Conservation (phyloP, 2,329 filamentous ascomycete genomes). For the Rutstroemia sp. region DNA sequence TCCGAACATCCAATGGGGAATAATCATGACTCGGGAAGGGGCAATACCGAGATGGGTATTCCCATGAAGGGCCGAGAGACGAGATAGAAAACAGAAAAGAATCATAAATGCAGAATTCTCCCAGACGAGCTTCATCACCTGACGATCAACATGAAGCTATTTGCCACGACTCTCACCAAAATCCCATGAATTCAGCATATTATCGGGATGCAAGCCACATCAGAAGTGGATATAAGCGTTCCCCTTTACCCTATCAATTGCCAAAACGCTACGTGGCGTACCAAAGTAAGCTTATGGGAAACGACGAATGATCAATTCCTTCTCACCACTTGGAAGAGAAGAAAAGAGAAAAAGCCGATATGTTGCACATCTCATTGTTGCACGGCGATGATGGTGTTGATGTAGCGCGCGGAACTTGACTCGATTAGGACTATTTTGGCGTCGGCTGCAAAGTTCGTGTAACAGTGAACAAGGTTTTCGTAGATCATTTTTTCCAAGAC, state of each 20-base stretch:
- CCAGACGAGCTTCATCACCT: neutral
- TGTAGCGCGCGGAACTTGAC: neutral
- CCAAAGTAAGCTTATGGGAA: neutral
- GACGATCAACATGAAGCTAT: neutral
- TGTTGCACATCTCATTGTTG: slow-evolving; percentile 10
- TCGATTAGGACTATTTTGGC: neutral
- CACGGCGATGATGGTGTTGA: neutral
- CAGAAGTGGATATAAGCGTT: neutral
- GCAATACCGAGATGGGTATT: neutral
- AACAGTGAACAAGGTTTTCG: neutral
- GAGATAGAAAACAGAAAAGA: too few relatives aligned
- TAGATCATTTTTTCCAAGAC: neutral
- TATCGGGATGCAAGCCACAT: neutral
- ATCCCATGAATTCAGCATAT: neutral
- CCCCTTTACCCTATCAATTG: too few relatives aligned
- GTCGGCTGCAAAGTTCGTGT: neutral
- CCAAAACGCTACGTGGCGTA: neutral
- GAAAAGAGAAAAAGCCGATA: neutral
- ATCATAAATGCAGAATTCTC: too few relatives aligned
- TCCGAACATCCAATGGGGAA: too few relatives aligned
- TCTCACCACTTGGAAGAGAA: slow-evolving; percentile 3
- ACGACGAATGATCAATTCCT: neutral
- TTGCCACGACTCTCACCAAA: neutral
- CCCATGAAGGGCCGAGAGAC: too few relatives aligned
- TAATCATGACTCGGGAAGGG: neutral